A percentile compares a stretch with the other conserved stretches of the same genome.
Conservation (phyloP, 2,329 filamentous ascomycete species). For the Zymoseptoria pseudotritici region DNA sequence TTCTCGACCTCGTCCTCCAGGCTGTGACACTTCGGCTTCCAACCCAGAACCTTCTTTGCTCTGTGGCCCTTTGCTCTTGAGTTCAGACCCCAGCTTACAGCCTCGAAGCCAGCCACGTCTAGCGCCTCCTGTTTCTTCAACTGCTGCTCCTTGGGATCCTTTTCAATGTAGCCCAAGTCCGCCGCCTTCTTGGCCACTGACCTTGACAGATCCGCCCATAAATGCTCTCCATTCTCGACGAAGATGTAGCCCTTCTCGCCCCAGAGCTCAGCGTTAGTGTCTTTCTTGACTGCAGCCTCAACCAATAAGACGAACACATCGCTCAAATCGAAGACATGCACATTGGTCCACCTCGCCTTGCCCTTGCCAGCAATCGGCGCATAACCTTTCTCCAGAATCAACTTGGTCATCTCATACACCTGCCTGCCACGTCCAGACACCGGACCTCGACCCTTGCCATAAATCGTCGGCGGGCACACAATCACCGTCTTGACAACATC, state of each 20-base stretch:
- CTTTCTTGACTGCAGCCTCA: slow-evolving; percentile 21
- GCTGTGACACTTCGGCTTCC: slow-evolving; percentile 43
- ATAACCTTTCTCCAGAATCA: slow-evolving; percentile 46
- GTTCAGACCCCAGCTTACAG: slow-evolving; percentile 54
- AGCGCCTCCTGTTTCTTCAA: slow-evolving; percentile 44
- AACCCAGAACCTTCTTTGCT: slow-evolving; percentile 52
- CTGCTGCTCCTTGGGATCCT: slow-evolving; percentile 48
- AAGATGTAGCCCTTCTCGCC: slow-evolving; percentile 61
- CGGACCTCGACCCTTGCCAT: slow-evolving; percentile 44
- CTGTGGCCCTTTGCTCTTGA: slow-evolving; percentile 50
- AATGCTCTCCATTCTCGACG: slow-evolving; percentile 53
- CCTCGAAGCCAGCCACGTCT: slow-evolving; percentile 42
- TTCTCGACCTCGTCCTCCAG: slow-evolving; percentile 24
- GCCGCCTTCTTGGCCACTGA: slow-evolving; percentile 16
- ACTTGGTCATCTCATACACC: slow-evolving; percentile 47
- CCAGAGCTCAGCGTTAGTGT: slow-evolving; percentile 42
- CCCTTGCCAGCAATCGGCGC: slow-evolving; percentile 53
- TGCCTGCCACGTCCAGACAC: slow-evolving; percentile 51
- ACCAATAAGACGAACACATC: slow-evolving; percentile 48
- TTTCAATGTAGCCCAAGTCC: slow-evolving; percentile 40
- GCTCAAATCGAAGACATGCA: slow-evolving; percentile 56
- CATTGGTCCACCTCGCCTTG: slow-evolving; percentile 46
- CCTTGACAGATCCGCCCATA: slow-evolving; percentile 42
- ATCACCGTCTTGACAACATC: slow-evolving; percentile 54
- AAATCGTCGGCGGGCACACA: slow-evolving; percentile 53